Evolutionary conservation across 1,284 basidiomycete genomes (phyloP), one percentile per base, ranked within the genome.

Genomic region (Irpex lacteus): DNA sequence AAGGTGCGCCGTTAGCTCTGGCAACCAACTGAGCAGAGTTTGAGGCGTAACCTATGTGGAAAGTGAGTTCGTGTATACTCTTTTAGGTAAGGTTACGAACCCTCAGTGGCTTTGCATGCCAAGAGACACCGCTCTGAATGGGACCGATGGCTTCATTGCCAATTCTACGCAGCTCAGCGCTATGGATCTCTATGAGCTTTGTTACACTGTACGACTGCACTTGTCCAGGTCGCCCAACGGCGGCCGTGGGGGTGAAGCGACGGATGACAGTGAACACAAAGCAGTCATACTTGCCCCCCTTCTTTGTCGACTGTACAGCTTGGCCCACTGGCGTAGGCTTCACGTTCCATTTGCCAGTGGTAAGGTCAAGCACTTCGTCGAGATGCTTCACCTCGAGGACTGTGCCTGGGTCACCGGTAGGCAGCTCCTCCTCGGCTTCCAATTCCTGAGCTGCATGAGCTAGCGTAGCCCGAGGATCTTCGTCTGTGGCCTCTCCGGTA

Each of bases 41-140:
- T 86, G 81, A 1, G 85, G 85, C 63, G 85, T 81, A 57, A 86
- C 73, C 84, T 85, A 57, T 59, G 13, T n/a, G n/a, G n/a, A n/a
- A 18, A 21, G 13, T 18, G 7, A 52, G 19, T 11, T 47, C 59
- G 32, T 59, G 59, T 4, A 6, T 52, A 40, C 19, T 11, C n/a
- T 2, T 36, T n/a, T 50, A 5, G n/a, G n/a, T n/a, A n/a, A n/a
- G n/a, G n/a, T 50, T 36, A 71, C 74, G 6, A 65, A 85, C 85
- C 71, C 83, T 80, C 6, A 87, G 76, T 6, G 84, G 83, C 57
- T 84, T 82, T 6, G 81, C 73, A 57, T 82, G 82, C 85, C 85
- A 87, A 6, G 85, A 86, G 37, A 86, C 76, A 21, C 50, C 50
- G 21, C 85, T 84, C 40, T 81, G 83, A 77, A 82, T 83, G 6